phyloP scores from a whole-genome alignment of 169 alveolate species.

The Pseudocohnilembus persalinus region DNA sequence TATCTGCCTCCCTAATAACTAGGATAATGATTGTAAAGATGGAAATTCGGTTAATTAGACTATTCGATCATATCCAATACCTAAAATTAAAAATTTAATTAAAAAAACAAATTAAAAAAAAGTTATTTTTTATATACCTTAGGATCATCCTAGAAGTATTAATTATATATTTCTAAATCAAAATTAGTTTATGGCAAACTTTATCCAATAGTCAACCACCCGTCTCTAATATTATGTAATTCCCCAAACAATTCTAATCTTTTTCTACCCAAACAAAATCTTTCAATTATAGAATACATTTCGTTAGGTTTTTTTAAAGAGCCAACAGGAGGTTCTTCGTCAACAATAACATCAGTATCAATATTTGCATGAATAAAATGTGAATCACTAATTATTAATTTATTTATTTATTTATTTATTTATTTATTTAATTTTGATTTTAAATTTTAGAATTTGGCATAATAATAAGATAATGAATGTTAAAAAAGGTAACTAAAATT shows the following conservation, averaged over 20 bases:
- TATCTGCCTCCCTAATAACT: conserved; percentile 87
- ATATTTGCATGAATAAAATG: conserved; percentile 93
- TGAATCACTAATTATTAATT: conserved; percentile 64
- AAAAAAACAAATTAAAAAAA: no score
- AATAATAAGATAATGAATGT: no score
- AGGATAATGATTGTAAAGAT: conserved; percentile 74
- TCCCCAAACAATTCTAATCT: conserved; percentile 91
- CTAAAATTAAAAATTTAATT: no score
- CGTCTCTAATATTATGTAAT: conserved; percentile 83
- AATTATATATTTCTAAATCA: conserved; percentile 71
- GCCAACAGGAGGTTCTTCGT: conserved; percentile 86
- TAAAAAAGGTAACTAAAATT: no score
- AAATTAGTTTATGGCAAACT: conserved; percentile 70
- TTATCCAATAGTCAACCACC: conserved; percentile 91
- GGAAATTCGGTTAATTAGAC: no score
- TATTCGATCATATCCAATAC: no score
- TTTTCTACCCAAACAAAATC: conserved; percentile 93
- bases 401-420: no score
- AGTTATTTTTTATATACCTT: no score
- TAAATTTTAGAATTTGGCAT: no score
- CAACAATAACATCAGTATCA: conserved; percentile 94
- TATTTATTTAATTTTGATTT: no score
- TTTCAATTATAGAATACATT: conserved; percentile 89
- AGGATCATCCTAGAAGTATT: conserved; percentile 79
- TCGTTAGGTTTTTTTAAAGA: conserved; percentile 88